Evolutionary conservation across 164 flowering plant genomes (phyloP).

Genomic region (Tetracentron sinense): DNA sequence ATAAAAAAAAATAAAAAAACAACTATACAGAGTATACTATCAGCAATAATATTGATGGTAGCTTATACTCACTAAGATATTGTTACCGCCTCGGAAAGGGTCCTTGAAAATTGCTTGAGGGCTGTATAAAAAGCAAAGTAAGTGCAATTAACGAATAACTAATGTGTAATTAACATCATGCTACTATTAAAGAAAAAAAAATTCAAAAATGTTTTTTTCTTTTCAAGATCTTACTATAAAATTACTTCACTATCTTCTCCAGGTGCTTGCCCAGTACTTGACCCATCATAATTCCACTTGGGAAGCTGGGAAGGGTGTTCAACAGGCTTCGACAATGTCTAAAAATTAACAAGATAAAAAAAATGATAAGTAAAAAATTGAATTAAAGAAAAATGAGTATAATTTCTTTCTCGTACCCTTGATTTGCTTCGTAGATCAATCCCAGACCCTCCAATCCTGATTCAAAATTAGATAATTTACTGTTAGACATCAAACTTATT

Average conservation of each 20-base stretch:
- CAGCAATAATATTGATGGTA: no score
- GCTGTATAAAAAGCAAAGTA: constrained; percentile 31
- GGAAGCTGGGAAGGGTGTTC: constrained; percentile 91
- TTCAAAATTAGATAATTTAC: constrained; percentile 7
- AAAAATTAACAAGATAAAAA: constrained; percentile 6
- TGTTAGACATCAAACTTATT: neutral
- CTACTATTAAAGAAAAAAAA: neutral
- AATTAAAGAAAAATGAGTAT: neutral
- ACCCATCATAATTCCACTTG: constrained; percentile 98
- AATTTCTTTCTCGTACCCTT: constrained; percentile 20
- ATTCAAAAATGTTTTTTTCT: neutral
- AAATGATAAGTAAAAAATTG: neutral
- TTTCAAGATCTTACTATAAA: constrained; percentile 61
- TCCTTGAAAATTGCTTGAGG: constrained; percentile 98
- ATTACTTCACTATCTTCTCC: constrained; percentile 99
- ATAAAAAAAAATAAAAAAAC: neutral
- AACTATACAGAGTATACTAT: neutral
- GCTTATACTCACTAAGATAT: constrained; percentile 67
- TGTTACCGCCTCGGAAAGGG: constrained; percentile 95
- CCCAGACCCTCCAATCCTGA: constrained; percentile 48
- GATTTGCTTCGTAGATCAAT: constrained; percentile 48
- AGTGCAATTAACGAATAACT: neutral
- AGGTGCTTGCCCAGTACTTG: constrained; percentile 99
- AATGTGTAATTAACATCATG: neutral
- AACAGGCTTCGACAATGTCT: constrained; percentile 89